These are phyloP conservation scores for Apium graveolens DNA, from an alignment of 129 eudicot genomes.

Conservation along the genomic window DNA sequence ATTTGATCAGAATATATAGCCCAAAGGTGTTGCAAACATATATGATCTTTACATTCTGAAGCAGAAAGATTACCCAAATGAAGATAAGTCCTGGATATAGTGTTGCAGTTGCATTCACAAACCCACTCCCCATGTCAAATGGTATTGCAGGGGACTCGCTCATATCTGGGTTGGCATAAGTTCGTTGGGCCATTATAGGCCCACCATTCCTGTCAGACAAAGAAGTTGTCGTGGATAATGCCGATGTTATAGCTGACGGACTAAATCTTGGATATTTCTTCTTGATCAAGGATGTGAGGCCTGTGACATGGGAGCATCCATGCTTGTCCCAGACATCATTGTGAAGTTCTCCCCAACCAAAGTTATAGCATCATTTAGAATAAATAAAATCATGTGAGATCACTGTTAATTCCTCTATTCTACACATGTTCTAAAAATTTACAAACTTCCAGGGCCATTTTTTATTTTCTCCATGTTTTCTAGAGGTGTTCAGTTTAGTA, in stretches of 20 bases:
- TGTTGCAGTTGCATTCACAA: conserved; percentile 91
- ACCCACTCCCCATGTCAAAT: conserved; percentile 98
- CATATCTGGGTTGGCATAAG: conserved; percentile 77
- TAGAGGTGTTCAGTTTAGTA: background rate
- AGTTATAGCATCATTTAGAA: background rate
- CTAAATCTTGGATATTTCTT: conserved; percentile 64
- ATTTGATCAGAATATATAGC: background rate
- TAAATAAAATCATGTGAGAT: background rate
- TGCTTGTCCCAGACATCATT: conserved; percentile 98
- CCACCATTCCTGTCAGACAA: conserved; percentile 70
- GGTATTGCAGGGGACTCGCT: conserved; percentile 96
- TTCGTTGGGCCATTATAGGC: conserved; percentile 95
- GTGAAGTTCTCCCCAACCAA: conserved; percentile 84
- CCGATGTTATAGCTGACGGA: conserved; percentile 89
- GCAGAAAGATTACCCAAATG: conserved; percentile 39
- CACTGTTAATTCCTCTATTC: background rate
- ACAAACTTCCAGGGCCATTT: background rate
- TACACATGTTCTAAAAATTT: background rate
- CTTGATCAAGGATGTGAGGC: conserved; percentile 89
- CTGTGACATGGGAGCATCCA: conserved; percentile 98
- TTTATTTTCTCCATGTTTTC: background rate
- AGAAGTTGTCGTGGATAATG: conserved; percentile 89
- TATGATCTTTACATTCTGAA: background rate
- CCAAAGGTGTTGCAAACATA: background rate
- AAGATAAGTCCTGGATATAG: conserved; percentile 87